A percentile compares a stretch with the other conserved stretches of the same genome.
phyloP scores from a whole-genome alignment of 2,329 filamentous ascomycete species.

The Leptographium wingfieldii region DNA sequence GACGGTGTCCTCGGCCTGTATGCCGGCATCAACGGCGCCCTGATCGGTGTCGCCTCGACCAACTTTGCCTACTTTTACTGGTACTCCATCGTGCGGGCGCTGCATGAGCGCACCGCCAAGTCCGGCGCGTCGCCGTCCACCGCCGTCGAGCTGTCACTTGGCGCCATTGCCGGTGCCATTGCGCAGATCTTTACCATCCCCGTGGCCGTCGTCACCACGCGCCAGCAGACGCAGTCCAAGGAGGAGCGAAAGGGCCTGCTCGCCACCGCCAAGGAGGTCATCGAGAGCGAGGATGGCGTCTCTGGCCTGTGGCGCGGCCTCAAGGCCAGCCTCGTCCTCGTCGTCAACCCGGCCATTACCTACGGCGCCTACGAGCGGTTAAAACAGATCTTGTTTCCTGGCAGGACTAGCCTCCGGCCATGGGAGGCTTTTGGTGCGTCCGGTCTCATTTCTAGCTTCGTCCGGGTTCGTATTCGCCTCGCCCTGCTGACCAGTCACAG shows the following conservation, averaged over 20 bases:
- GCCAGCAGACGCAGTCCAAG: constrained; percentile 87
- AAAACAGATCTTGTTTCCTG: constrained; percentile 64
- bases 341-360: constrained; percentile 93
- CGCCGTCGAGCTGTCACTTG: constrained; percentile 68
- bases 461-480: neutral
- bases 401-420: constrained; percentile 60
- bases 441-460: neutral
- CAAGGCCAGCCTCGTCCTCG: constrained; percentile 89
- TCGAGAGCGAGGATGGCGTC: constrained; percentile 81
- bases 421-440: constrained; percentile 84
- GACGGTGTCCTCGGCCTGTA: constrained; percentile 81
- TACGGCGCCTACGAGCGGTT: constrained; percentile 93
- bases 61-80: constrained; percentile 99
- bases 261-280: constrained; percentile 78
- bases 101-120: constrained; percentile 57
- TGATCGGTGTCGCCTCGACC: constrained; percentile 87
- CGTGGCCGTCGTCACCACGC: constrained; percentile 86
- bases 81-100: constrained; percentile 76
- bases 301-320: constrained; percentile 86
- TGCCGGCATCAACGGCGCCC: constrained; percentile 71
- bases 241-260: constrained; percentile 73
- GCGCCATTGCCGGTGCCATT: constrained; percentile 76
- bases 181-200: constrained; percentile 96
- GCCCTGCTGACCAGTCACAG: constrained; percentile 29
- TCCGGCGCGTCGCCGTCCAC: constrained; percentile 52